phyloP scores from a whole-genome alignment of 352 stramenopile species.

The Phytophthora pinifolia region DNA sequence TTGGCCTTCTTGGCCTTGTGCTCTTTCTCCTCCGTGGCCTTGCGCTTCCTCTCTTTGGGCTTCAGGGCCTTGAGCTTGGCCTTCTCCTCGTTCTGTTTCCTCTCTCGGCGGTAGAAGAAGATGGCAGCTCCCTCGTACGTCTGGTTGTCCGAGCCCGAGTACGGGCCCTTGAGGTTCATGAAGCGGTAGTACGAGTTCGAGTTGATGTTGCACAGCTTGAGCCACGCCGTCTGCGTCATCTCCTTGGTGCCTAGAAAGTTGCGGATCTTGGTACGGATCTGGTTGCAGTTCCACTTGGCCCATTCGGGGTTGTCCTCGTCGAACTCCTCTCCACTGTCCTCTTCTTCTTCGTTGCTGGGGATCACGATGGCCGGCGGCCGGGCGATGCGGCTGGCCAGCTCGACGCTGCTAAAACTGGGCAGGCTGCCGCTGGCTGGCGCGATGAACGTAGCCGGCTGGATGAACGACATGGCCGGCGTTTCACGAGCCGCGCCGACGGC shows the following conservation, averaged over 20 bases:
- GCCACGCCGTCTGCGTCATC: slow-evolving; percentile 52
- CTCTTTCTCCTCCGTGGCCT: slow-evolving; percentile 22
- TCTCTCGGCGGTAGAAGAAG: slow-evolving; percentile 49
- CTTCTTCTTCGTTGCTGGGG: slow-evolving; percentile 1
- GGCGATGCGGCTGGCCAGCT: neutral
- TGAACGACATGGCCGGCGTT: neutral
- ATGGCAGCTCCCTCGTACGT: slow-evolving; percentile 38
- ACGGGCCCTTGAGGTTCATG: slow-evolving; percentile 54
- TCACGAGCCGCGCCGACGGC: neutral
- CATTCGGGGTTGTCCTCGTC: slow-evolving; percentile 27
- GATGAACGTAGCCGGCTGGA: neutral
- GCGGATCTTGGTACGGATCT: slow-evolving; percentile 47
- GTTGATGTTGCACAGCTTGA: slow-evolving; percentile 42
- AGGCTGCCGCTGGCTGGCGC: neutral
- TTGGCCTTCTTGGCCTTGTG: slow-evolving; percentile 34
- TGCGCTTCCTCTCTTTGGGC: slow-evolving; percentile 23
- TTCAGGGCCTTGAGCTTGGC: slow-evolving; percentile 15
- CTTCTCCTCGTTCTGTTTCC: slow-evolving; percentile 23
- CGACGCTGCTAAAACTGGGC: no score
- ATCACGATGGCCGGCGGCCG: slow-evolving; percentile 2
- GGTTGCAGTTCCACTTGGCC: slow-evolving; percentile 43
- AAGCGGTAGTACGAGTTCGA: slow-evolving; percentile 52
- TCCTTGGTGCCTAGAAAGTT: slow-evolving; percentile 50
- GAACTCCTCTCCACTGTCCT: slow-evolving; percentile 24
- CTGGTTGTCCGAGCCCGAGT: slow-evolving; percentile 38